phyloP scores from a whole-genome alignment of 2,329 filamentous ascomycete genomes.

The Colletotrichum aenigma region DNA sequence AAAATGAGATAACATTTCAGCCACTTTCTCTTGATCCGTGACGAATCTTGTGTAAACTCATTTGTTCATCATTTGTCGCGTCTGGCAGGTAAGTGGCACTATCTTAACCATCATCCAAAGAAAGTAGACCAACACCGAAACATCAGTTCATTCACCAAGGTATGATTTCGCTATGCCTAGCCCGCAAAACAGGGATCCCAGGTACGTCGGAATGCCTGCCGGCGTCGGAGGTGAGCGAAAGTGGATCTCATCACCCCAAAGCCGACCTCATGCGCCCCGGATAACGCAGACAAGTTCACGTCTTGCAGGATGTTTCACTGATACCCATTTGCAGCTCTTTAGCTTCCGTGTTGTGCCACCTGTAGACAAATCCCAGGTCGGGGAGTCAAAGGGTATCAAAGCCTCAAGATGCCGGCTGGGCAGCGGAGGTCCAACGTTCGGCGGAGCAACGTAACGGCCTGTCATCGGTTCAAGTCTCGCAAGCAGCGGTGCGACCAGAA shows the following conservation, averaged over 20 bases:
- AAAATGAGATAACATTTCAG: not conserved
- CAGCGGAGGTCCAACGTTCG: slow-evolving; percentile 15
- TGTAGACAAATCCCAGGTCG: not conserved
- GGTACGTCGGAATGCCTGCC: not conserved
- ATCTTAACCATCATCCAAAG: not conserved
- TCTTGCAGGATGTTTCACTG: not conserved
- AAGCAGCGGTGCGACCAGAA: slow-evolving; percentile 23
- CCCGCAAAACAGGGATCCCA: not conserved
- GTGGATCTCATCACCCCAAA: not conserved
- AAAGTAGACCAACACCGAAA: not conserved
- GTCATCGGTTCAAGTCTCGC: slow-evolving; percentile 16
- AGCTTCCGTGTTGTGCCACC: not conserved
- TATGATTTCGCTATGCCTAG: not conserved
- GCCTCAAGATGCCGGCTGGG: not conserved
- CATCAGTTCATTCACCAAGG: not conserved
- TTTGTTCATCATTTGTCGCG: not conserved
- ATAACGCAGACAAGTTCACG: not conserved
- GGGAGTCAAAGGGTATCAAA: not conserved
- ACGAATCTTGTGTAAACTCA: not conserved
- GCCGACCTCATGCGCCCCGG: not conserved
- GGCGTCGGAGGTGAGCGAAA: not conserved
- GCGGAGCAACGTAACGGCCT: slow-evolving; percentile 22
- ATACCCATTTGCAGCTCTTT: not conserved
- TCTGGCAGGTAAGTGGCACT: not conserved
- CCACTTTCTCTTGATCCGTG: not conserved